Percentiles rank a stretch among this genome's conserved stretches.
phyloP scores from a whole-genome alignment of 441 rosid genomes.

The Euphorbia corollata region DNA sequence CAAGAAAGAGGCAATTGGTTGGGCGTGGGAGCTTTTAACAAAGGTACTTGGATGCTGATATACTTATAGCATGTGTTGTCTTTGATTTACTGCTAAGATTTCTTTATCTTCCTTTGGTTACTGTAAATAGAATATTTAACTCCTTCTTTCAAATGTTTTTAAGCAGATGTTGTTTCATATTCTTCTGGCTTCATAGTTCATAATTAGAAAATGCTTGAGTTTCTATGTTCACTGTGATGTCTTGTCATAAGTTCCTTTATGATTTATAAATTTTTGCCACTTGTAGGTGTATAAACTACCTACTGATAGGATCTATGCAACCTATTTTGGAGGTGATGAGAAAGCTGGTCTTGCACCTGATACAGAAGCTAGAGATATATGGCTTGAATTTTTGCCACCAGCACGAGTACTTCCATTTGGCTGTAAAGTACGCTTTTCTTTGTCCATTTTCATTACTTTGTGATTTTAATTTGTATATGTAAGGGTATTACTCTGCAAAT shows the following conservation, averaged over 20 bases:
- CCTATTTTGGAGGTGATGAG: slow-evolving; percentile 96
- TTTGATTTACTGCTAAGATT: not conserved
- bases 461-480: not conserved
- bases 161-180: not conserved
- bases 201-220: not conserved
- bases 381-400: slow-evolving; percentile 76
- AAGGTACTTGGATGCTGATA: slow-evolving; percentile 32
- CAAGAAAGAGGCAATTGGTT: slow-evolving; percentile 79
- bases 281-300: slow-evolving; percentile 74
- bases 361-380: slow-evolving; percentile 71
- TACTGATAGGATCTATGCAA: slow-evolving; percentile 72
- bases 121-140: not conserved
- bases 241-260: not conserved
- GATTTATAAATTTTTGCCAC: not conserved
- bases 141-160: not conserved
- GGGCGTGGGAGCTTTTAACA: slow-evolving; percentile 96
- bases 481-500: not conserved
- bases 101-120: not conserved
- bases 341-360: slow-evolving; percentile 82
- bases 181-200: not conserved
- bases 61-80: not conserved
- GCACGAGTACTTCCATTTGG: slow-evolving; percentile 82
- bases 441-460: slow-evolving; percentile 5
- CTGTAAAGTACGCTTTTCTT: slow-evolving; percentile 56
- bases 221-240: not conserved